These are phyloP conservation scores for Paspalum notatum DNA, from an alignment of 176 grass and related monocot species.

Conservation along the genomic window DNA sequence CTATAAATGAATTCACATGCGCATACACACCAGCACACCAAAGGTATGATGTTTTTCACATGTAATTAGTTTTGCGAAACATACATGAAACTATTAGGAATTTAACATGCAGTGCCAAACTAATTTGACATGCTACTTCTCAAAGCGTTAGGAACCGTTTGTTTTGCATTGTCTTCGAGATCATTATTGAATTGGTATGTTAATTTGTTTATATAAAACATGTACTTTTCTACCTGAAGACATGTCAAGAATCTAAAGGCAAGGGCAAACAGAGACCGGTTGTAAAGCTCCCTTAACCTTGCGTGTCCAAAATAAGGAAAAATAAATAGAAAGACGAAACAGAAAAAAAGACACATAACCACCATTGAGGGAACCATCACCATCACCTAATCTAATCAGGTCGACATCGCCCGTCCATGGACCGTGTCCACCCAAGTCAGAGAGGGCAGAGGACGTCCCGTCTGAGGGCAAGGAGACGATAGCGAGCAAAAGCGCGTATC, in stretches of 20 bases:
- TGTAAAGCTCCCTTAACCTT: no score
- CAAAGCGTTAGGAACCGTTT: background rate
- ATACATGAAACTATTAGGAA: background rate
- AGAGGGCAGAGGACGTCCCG: background rate
- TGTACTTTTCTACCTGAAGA: background rate
- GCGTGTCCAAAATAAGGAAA: no score
- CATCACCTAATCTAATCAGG: background rate
- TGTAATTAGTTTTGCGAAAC: no score
- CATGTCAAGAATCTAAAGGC: no score
- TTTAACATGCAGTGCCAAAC: background rate
- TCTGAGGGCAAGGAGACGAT: background rate
- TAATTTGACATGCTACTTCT: background rate
- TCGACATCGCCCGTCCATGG: background rate
- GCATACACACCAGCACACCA: no score
- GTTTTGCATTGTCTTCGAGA: background rate
- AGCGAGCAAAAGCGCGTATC: constrained; percentile 37
- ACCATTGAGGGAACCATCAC: background rate
- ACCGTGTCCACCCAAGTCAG: constrained; percentile 12
- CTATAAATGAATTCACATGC: no score
- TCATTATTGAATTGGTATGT: background rate
- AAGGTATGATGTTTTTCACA: background rate
- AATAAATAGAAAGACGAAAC: no score
- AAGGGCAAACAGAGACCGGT: no score
- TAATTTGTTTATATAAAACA: background rate
- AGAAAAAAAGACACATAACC: background rate